These are phyloP conservation scores for Solanum raphanifolium DNA, from an alignment of 257 asterid species.

Conservation along the genomic window DNA sequence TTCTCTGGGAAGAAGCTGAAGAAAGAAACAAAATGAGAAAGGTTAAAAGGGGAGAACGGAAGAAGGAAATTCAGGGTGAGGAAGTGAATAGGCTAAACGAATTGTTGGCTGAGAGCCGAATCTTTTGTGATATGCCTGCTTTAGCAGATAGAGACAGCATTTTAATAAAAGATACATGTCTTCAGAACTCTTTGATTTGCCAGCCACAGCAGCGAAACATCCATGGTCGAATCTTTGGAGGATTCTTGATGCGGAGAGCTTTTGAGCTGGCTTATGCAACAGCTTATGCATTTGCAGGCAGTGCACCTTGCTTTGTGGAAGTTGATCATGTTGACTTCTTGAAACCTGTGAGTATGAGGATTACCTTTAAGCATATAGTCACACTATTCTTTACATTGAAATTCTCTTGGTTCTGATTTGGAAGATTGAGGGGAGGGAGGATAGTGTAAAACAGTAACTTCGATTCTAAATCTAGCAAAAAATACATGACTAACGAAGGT, in stretches of 20 bases:
- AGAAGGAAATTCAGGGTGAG: slow-evolving; percentile 35
- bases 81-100: slow-evolving; percentile 41
- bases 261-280: slow-evolving; percentile 77
- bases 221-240: slow-evolving; percentile 92
- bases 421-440: not conserved
- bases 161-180: slow-evolving; percentile 70
- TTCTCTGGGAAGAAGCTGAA: slow-evolving; percentile 72
- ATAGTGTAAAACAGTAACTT: not conserved
- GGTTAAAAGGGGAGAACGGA: slow-evolving; percentile 41
- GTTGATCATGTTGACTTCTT: slow-evolving; percentile 92
- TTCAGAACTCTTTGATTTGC: slow-evolving; percentile 80
- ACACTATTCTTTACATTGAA: not conserved
- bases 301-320: slow-evolving; percentile 68
- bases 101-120: slow-evolving; percentile 66
- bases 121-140: slow-evolving; percentile 90
- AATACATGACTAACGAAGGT: not conserved
- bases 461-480: not conserved
- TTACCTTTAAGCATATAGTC: not conserved
- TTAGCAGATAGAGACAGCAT: slow-evolving; percentile 82
- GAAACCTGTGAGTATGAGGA: slow-evolving; percentile 62
- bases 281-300: slow-evolving; percentile 79
- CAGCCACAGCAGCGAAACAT: slow-evolving; percentile 94
- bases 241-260: slow-evolving; percentile 89
- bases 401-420: not conserved
- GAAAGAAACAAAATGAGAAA: slow-evolving; percentile 69